Conservation (phyloP, 306 rosid species). For the Cercis canadensis region DNA sequence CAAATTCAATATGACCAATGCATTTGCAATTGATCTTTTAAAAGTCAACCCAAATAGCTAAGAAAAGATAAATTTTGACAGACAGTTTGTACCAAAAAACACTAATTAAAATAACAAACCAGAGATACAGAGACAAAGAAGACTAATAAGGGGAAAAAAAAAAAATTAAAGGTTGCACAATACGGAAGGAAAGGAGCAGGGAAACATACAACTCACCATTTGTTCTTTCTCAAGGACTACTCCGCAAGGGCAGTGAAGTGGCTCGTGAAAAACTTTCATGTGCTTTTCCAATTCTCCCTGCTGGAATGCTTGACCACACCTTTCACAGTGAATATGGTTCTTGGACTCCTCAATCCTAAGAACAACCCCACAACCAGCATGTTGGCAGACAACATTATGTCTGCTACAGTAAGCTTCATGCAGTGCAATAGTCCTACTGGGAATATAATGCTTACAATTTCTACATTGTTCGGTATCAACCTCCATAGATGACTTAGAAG, state of each 20-base stretch:
- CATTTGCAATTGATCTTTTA: not conserved
- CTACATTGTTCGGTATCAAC: constrained; percentile 78
- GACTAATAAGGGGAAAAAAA: not conserved
- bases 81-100: constrained; percentile 4
- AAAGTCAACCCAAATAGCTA: not conserved
- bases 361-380: constrained; percentile 79
- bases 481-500: constrained; percentile 58
- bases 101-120: constrained; percentile 6
- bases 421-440: constrained; percentile 75
- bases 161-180: not conserved
- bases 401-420: constrained; percentile 96
- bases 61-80: constrained; percentile 4
- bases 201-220: constrained; percentile 65
- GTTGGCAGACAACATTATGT: constrained; percentile 79
- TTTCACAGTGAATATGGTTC: constrained; percentile 85
- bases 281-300: constrained; percentile 88
- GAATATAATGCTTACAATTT: constrained; percentile 87
- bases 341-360: constrained; percentile 85
- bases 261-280: constrained; percentile 89
- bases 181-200: not conserved
- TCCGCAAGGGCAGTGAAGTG: constrained; percentile 86
- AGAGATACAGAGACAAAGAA: constrained; percentile 1
- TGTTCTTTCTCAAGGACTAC: constrained; percentile 83
- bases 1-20: not conserved
- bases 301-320: constrained; percentile 89